phyloP scores from a whole-genome alignment of 1,284 basidiomycete genomes.

The Heterobasidion occidentale region DNA sequence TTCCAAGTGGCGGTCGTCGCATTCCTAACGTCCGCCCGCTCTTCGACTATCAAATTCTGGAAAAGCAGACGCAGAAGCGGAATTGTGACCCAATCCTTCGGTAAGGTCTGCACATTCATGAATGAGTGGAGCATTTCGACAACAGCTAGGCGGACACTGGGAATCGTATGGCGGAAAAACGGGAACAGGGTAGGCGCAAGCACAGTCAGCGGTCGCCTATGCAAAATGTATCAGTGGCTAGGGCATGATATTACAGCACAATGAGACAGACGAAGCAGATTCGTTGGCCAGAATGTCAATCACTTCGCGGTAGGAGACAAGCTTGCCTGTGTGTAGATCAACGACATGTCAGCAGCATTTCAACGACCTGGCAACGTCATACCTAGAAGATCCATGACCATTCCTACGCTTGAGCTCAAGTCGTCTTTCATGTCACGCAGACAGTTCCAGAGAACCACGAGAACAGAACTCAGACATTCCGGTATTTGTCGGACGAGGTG shows the following conservation, averaged over 20 bases:
- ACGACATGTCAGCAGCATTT: constrained; percentile 4
- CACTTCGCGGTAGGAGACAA: constrained; percentile 78
- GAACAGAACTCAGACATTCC: constrained; percentile 62
- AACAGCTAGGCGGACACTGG: constrained; percentile 89
- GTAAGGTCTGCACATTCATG: constrained; percentile 69
- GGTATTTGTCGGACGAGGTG: constrained; percentile 77
- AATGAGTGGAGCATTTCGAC: constrained; percentile 87
- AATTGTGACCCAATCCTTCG: constrained; percentile 77
- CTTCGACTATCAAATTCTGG: constrained; percentile 94
- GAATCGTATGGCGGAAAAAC: constrained; percentile 97
- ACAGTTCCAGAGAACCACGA: constrained; percentile 89
- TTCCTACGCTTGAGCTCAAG: constrained; percentile 91
- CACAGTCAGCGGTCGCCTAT: constrained; percentile 65
- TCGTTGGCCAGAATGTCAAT: constrained; percentile 70
- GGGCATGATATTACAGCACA: background rate
- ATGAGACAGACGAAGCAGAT: constrained; percentile 50
- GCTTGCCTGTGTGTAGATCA: constrained; percentile 44
- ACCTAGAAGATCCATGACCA: constrained; percentile 96
- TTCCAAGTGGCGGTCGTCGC: constrained; percentile 76
- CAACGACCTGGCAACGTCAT: constrained; percentile 12
- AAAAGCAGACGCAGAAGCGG: constrained; percentile 82
- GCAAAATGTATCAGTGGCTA: background rate
- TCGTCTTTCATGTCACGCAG: constrained; percentile 94
- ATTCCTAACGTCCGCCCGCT: constrained; percentile 80
- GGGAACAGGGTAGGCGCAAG: constrained; percentile 90